These are phyloP conservation scores for Saprolegnia diclina DNA, from an alignment of 352 stramenopile species.

Conservation along the genomic window DNA sequence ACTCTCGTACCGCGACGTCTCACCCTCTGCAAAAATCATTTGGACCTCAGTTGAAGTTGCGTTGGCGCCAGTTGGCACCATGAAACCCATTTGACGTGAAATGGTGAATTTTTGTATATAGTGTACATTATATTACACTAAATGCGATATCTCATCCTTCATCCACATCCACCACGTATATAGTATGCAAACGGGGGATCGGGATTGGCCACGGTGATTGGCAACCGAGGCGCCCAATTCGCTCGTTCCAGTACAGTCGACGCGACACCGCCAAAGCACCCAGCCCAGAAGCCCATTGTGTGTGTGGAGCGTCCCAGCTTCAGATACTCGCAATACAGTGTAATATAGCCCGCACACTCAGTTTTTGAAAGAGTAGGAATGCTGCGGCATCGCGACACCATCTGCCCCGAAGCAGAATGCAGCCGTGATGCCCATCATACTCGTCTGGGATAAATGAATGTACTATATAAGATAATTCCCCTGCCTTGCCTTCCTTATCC, in stretches of 20 bases:
- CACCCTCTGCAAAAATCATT: not conserved
- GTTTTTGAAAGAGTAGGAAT: not conserved
- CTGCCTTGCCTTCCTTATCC: not conserved
- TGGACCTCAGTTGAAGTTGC: not conserved
- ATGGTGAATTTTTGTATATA: not conserved
- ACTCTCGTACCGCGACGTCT: no score
- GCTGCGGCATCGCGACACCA: not conserved
- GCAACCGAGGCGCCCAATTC: not conserved
- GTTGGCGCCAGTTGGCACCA: not conserved
- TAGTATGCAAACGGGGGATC: not conserved
- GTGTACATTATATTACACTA: not conserved
- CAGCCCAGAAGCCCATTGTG: not conserved
- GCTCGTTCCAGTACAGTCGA: not conserved
- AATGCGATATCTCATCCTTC: not conserved
- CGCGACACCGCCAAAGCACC: not conserved
- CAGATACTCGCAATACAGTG: not conserved
- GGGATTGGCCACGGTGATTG: not conserved
- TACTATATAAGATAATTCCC: not conserved
- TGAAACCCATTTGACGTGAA: not conserved
- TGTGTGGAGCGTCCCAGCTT: not conserved
- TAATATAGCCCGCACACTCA: not conserved
- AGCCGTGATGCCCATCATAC: not conserved
- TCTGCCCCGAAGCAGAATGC: not conserved
- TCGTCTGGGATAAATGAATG: not conserved
- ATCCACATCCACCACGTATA: constrained; percentile 2